A percentile compares a stretch with the other conserved stretches of the same genome.
These are phyloP conservation scores for Colletotrichum orbiculare DNA, from an alignment of 2,329 filamentous ascomycete species.

Conservation along the genomic window DNA sequence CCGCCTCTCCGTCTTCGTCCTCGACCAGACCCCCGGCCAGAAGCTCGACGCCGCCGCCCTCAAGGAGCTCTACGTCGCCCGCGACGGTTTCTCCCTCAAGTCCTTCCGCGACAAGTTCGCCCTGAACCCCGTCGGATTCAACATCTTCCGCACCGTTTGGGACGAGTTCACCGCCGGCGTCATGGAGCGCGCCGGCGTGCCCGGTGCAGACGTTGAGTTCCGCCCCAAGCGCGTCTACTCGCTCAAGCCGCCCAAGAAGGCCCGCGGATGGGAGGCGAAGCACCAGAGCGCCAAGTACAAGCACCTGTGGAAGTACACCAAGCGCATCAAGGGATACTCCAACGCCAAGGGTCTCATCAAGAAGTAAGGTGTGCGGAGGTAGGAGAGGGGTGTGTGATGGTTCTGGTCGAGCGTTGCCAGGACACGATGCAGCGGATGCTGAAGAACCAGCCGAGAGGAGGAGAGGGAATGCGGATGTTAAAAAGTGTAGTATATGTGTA, in stretches of 20 bases:
- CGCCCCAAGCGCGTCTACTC: conserved; percentile 81
- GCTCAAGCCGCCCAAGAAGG: conserved; percentile 70
- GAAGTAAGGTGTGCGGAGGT: conserved; percentile 37
- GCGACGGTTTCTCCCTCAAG: conserved; percentile 75
- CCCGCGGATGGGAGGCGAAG: conserved; percentile 75
- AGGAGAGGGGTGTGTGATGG: neutral
- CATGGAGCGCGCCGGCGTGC: conserved; percentile 82
- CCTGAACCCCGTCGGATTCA: conserved; percentile 81
- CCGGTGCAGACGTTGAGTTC: conserved; percentile 85
- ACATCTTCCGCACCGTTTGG: conserved; percentile 89
- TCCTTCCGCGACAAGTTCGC: conserved; percentile 77
- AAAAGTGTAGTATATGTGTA: conserved; percentile 38
- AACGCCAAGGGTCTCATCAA: conserved; percentile 56
- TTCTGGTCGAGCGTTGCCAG: conserved; percentile 4
- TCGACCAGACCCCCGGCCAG: conserved; percentile 78
- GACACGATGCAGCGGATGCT: conserved; percentile 14
- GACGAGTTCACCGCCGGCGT: conserved; percentile 88
- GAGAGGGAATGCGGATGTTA: conserved; percentile 18
- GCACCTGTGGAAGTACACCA: conserved; percentile 73
- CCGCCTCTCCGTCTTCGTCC: conserved; percentile 83
- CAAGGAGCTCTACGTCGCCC: conserved; percentile 58
- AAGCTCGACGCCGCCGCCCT: conserved; percentile 69
- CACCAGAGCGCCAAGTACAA: conserved; percentile 73
- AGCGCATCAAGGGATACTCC: conserved; percentile 62
- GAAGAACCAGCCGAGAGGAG: neutral